Percentiles rank a stretch among this genome's conserved stretches.
Conservation (phyloP, 768 basidiomycete species). For the Hebeloma cylindrosporum region DNA sequence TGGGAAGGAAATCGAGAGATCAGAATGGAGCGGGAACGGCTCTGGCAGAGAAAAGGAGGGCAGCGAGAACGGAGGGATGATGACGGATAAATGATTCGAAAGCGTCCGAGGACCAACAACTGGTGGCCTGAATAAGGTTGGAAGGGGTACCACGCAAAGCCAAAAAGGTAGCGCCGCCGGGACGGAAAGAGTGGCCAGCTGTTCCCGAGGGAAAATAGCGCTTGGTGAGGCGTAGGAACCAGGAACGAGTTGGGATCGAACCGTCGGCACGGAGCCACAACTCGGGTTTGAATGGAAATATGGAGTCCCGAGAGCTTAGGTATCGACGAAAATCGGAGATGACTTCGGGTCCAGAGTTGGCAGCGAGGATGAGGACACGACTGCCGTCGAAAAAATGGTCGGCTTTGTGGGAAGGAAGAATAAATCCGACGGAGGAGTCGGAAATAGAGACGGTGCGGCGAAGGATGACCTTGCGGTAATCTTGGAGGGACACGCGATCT, state of each 20-base stretch:
- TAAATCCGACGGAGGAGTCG: conserved; percentile 8
- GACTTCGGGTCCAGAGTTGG: not conserved
- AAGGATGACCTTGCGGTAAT: conserved; percentile 15
- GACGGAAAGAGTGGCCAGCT: conserved; percentile 17
- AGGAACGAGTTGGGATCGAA: conserved; percentile 3
- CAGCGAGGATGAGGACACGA: conserved; percentile 9
- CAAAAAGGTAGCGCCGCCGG: conserved; percentile 16
- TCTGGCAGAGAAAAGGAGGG: conserved; percentile 1
- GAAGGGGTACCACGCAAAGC: conserved; percentile 5
- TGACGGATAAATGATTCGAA: conserved; percentile 17
- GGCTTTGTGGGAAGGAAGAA: conserved; percentile 32
- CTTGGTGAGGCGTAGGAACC: conserved; percentile 9
- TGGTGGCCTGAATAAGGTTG: conserved; percentile 15
- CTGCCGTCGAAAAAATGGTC: conserved; percentile 26
- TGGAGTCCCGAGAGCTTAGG: not conserved
- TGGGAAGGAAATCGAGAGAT: no score
- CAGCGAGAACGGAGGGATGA: conserved; percentile 13
- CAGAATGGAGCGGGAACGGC: no score
- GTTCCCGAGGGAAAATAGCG: not conserved
- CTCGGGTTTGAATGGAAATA: conserved; percentile 9
- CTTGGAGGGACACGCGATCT: not conserved
- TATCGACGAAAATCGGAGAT: not conserved
- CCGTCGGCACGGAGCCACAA: conserved; percentile 12
- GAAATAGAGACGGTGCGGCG: conserved; percentile 12
- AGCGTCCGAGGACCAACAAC: conserved; percentile 16